Evolutionary conservation across 805 yeast species (phyloP), one percentile per base, ranked within the genome.

Genomic region (Starmerella roubikii): DNA sequence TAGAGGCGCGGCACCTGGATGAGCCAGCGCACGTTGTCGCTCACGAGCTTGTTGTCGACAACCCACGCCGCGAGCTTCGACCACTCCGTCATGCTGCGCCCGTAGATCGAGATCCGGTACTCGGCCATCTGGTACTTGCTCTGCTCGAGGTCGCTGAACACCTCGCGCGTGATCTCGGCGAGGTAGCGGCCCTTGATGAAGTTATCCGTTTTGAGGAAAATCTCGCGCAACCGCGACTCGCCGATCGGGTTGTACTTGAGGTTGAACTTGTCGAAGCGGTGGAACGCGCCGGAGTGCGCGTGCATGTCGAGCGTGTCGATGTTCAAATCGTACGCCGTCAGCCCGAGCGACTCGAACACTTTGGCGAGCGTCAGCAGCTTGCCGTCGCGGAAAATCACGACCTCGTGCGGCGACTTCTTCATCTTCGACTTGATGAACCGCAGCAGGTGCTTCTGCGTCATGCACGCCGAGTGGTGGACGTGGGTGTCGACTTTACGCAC

Each of bases 301-400:
- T 91, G 99, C 99, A 91, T 91, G 61, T 91, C 99, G 49, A 91
- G 69, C 2, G 98, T 93, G 54, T 91, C 99, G 53, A 91, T 91
- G 41, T 93, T 80, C 42, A 91, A 67, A 56, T 91, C 98, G 56
- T 93, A 91, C 1, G 96, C 97, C 0, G 94, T 78, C 44, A 91
- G 69, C 40, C 83, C 77, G 58, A 91, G 69, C 27, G 97, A 85
- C 54, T 85, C 72, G 62, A 91, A 91, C 34, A 91, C 99, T 57
- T 88, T 78, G n/a, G 68, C 72, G 48, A 91, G 68, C 0, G 96
- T 80, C 54, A 91, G 69, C 7, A 84, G 72, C 56, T 82, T 76
- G 16, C 88, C 93, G 63, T 91, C 98, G 65, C 99, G 78, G 61
- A 71, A 78, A 35, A 93, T 91, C 12, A 91, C 99, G 45, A 80